These are phyloP conservation scores for Paecilomyces variotii DNA, from an alignment of 2,329 filamentous ascomycete species.

Conservation along the genomic window DNA sequence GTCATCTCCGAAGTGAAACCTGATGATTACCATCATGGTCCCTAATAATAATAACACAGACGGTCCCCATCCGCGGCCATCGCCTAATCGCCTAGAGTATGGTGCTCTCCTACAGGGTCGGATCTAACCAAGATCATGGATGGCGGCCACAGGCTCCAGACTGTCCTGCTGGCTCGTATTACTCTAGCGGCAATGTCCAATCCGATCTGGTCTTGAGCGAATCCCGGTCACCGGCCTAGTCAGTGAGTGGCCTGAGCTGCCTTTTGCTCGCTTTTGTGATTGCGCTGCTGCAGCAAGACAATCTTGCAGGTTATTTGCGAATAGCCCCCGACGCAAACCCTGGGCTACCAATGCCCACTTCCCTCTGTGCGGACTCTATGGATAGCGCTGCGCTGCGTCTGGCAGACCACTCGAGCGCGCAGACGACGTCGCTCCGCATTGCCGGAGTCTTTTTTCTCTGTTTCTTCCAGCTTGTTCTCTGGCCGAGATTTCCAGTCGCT, in stretches of 20 bases:
- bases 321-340: neutral
- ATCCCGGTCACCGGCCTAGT: neutral
- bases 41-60: neutral
- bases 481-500: neutral
- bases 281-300: neutral
- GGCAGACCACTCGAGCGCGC: neutral
- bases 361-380: neutral
- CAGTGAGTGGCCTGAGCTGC: neutral
- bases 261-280: neutral
- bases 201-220: neutral
- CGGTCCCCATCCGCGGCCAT: neutral
- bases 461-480: neutral
- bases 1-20: slow-evolving; percentile 1
- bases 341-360: neutral
- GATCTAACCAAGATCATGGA: neutral
- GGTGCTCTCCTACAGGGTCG: neutral
- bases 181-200: neutral
- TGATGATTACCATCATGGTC: neutral
- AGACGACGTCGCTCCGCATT: neutral
- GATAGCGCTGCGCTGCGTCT: neutral
- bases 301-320: neutral
- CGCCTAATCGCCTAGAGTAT: neutral
- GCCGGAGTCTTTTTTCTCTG: neutral
- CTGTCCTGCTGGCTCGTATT: neutral
- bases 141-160: neutral